Conservation (phyloP, 768 basidiomycete species). For the Suillus occidentalis region DNA sequence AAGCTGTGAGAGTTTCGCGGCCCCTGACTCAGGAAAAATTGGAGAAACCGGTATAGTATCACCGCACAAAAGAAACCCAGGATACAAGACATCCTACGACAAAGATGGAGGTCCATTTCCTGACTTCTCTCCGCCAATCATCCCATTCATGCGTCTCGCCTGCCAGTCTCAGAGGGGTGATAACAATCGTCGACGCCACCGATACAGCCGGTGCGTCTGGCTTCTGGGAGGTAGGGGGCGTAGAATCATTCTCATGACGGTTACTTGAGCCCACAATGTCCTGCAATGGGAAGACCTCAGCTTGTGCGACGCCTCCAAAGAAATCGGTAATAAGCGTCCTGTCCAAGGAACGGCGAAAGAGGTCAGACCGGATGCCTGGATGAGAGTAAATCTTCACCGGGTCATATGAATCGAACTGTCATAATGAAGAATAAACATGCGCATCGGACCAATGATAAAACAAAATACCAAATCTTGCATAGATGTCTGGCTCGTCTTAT, state of each 20-base stretch:
- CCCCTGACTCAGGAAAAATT: background rate
- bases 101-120: constrained; percentile 31
- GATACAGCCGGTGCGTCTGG: no score
- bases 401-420: constrained; percentile 83
- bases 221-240: no score
- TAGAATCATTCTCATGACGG: background rate
- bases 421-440: constrained; percentile 11
- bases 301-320: constrained; percentile 85
- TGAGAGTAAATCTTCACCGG: constrained; percentile 74
- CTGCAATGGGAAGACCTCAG: constrained; percentile 53
- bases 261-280: constrained; percentile 3
- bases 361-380: constrained; percentile 85
- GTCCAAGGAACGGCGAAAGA: constrained; percentile 70
- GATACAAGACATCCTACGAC: constrained; percentile 24
- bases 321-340: constrained; percentile 76
- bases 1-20: background rate
- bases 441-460: background rate
- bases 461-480: constrained; percentile 79
- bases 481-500: constrained; percentile 82
- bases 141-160: constrained; percentile 15
- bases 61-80: constrained; percentile 28
- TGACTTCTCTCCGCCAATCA: constrained; percentile 21
- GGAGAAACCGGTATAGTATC: background rate
- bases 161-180: background rate
- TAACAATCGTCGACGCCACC: background rate